Percentiles rank a stretch among this genome's conserved stretches.
Conservation (phyloP, 495 filamentous ascomycete genomes). For the Opeltia flavorubescens region DNA sequence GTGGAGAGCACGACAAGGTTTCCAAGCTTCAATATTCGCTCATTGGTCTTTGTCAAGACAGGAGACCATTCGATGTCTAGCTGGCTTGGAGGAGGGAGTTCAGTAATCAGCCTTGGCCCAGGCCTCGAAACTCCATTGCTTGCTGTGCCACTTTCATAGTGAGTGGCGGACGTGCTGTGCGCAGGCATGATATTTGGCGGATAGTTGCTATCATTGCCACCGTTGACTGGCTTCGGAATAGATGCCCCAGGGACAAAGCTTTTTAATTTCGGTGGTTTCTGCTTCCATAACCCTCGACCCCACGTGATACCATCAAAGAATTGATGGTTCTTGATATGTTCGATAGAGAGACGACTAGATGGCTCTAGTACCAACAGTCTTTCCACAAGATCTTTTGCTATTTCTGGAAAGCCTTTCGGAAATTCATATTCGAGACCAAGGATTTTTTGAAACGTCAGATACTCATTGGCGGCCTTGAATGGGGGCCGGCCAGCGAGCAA, state of each 20-base stretch:
- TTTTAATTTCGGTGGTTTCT: conserved; percentile 79
- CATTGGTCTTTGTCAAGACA: conserved; percentile 77
- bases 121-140: conserved; percentile 37
- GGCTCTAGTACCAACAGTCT: conserved; percentile 86
- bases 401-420: conserved; percentile 73
- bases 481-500: conserved; percentile 84
- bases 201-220: conserved; percentile 24
- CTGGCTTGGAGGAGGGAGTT: conserved; percentile 89
- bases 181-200: conserved; percentile 30
- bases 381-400: conserved; percentile 85
- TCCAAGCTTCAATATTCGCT: conserved; percentile 88
- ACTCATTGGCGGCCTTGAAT: conserved; percentile 96
- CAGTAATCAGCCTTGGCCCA: conserved; percentile 78
- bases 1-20: conserved; percentile 72
- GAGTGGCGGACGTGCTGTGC: conserved; percentile 23
- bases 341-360: conserved; percentile 71
- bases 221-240: conserved; percentile 62
- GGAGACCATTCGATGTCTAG: conserved; percentile 99
- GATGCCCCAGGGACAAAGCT: conserved; percentile 68
- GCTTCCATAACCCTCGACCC: conserved; percentile 77
- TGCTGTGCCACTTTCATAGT: conserved; percentile 27
- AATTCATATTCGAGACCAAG: conserved; percentile 89
- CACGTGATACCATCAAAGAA: conserved; percentile 90
- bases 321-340: conserved; percentile 93
- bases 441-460: conserved; percentile 97